phyloP scores from a whole-genome alignment of 495 filamentous ascomycete genomes.

The Penicillium cinerascens region DNA sequence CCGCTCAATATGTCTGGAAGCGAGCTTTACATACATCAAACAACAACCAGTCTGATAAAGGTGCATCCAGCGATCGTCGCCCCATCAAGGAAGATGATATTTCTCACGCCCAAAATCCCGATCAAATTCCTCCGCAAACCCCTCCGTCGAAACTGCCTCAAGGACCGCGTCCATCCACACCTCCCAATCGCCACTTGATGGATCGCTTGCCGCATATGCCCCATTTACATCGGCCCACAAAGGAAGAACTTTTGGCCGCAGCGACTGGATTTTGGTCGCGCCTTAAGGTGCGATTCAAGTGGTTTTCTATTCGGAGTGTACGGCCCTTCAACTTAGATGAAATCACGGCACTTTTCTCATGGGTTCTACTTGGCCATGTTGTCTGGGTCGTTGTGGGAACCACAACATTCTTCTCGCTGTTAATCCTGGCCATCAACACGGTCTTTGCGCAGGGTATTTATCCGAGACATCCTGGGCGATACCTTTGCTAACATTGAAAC shows the following conservation, averaged over 20 bases:
- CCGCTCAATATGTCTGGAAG: constrained; percentile 28
- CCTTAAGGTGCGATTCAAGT: constrained; percentile 91
- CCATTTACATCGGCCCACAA: constrained; percentile 77
- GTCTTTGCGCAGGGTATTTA: constrained; percentile 85
- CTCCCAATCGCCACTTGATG: constrained; percentile 48
- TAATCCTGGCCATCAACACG: constrained; percentile 88
- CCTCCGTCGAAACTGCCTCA: background rate
- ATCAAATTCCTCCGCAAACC: constrained; percentile 3
- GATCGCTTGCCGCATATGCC: constrained; percentile 67
- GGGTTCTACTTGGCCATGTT: constrained; percentile 89
- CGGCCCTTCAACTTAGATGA: constrained; percentile 96
- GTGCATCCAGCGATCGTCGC: constrained; percentile 8
- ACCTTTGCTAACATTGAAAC: constrained; percentile 15
- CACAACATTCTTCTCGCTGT: constrained; percentile 91
- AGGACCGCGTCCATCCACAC: constrained; percentile 12
- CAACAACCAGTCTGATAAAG: constrained; percentile 11
- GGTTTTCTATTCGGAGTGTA: constrained; percentile 91
- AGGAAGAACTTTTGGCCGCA: constrained; percentile 88
- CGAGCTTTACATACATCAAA: constrained; percentile 37
- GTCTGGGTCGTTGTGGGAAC: constrained; percentile 94
- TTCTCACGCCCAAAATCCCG: constrained; percentile 7
- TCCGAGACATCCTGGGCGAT: background rate
- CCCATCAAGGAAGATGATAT: constrained; percentile 10
- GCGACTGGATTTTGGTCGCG: constrained; percentile 91
- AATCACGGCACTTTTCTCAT: constrained; percentile 90